Evolutionary conservation across 192 early-diverging fungal genomes (phyloP), one percentile per base, ranked within the genome.

Genomic region (Helicostylum pulchrum): DNA sequence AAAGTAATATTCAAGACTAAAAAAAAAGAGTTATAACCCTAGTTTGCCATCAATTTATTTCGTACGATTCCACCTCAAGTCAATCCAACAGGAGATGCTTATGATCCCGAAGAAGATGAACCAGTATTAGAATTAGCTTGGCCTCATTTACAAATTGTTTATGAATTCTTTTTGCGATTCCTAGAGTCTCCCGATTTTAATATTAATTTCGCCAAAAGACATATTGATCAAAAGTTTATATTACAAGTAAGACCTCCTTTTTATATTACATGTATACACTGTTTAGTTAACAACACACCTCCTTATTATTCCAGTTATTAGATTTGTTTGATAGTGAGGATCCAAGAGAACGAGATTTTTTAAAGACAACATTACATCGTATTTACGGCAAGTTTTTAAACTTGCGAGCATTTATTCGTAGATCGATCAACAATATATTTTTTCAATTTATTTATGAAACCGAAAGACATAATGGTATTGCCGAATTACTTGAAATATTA

Each of bases 341-440:
- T 80, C 95, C 95, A 15, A 81, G 96, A 60, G 97, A 99, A 83
- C 88, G 97, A 51, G 97, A 99, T 80, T 96, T 95, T 64, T 80
- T 98, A 36, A 99, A 99, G 66, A 99, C 97, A 0, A 98, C 95
- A 9, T 77, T 99, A 55, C 97, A 99, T 76, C 81, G 97, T 19
- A 96, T 99, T 45, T 99, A 99, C 68, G 97, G 97, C 50, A 99
- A 99, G 77, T 96, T 99, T 76, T 78, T 99, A 59, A 94, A 92
- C 64, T 82, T 98, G 61, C 87, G 97, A n/a, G 95, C 96, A 26
- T 97, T 97, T 68, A 99, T 99, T 61, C 84, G 97, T 43, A 77
- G 90, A 66, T 95, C 94, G 3, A 98, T 99, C 85, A 98, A 96
- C 84, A 90, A 99, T 78, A 91, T 97, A 50, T 99, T 99, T 69